Evolutionary conservation across 1,139 yeast genomes (phyloP).

Genomic region (Saccharomyces hybrid): DNA sequence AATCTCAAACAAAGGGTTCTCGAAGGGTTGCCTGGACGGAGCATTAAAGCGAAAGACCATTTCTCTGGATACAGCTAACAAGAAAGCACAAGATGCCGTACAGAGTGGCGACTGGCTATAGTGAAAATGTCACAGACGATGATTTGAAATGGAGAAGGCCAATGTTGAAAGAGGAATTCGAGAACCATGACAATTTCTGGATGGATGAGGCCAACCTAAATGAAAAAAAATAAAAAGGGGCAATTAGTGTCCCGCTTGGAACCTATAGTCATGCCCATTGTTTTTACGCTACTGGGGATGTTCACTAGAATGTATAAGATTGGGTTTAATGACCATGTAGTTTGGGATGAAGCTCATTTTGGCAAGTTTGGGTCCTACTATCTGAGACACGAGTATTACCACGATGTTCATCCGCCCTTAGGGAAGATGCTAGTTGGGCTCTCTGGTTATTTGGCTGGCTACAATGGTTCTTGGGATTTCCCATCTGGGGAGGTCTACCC

Average conservation of each 20-base stretch:
- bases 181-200: not conserved
- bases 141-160: not conserved
- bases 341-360: slow-evolving; percentile 97
- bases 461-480: slow-evolving; percentile 93
- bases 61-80: not conserved
- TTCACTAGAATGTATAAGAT: slow-evolving; percentile 70
- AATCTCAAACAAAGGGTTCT: not conserved
- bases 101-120: not conserved
- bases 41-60: not conserved
- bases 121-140: not conserved
- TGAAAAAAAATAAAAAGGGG: not conserved
- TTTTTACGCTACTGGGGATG: slow-evolving; percentile 60
- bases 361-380: slow-evolving; percentile 95
- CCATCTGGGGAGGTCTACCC: slow-evolving; percentile 85
- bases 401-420: slow-evolving; percentile 97
- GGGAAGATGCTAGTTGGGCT: slow-evolving; percentile 96
- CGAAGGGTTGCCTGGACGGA: not conserved
- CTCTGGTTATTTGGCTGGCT: slow-evolving; percentile 89
- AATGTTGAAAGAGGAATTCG: not conserved
- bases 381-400: slow-evolving; percentile 87
- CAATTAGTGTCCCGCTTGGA: slow-evolving; percentile 26
- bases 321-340: slow-evolving; percentile 60
- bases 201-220: not conserved
- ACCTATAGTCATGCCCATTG: slow-evolving; percentile 44
- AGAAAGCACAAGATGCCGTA: not conserved